phyloP scores from a whole-genome alignment of 2,329 filamentous ascomycete genomes.

The Beauveria medogensis region DNA sequence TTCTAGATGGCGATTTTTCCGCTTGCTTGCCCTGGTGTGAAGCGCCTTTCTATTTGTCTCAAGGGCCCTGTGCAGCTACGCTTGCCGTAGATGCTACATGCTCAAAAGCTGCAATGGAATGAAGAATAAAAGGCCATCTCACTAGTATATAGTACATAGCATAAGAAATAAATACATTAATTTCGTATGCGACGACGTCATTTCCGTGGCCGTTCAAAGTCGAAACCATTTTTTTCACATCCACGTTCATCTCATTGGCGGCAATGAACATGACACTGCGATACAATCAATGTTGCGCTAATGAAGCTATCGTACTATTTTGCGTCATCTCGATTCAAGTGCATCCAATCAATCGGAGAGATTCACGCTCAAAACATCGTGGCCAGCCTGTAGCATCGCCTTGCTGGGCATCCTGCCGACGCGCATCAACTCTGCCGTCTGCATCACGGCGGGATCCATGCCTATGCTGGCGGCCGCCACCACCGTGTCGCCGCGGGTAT shows the following conservation, averaged over 20 bases:
- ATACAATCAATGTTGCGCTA: neutral
- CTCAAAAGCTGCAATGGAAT: neutral
- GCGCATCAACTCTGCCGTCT: slow-evolving; percentile 79
- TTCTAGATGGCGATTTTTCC: neutral
- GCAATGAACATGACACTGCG: no score
- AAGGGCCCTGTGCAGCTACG: slow-evolving; percentile 36
- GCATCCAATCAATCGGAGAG: slow-evolving; percentile 20
- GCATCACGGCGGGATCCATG: slow-evolving; percentile 76
- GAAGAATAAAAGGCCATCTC: neutral
- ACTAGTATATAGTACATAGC: neutral
- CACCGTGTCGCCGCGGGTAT: slow-evolving; percentile 75
- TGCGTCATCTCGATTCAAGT: neutral
- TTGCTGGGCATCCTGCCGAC: slow-evolving; percentile 75
- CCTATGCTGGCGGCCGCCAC: slow-evolving; percentile 90
- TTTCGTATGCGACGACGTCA: no score
- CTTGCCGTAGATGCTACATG: slow-evolving; percentile 22
- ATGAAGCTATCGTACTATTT: neutral
- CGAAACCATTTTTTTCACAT: neutral
- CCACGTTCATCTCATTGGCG: no score
- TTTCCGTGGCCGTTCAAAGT: neutral
- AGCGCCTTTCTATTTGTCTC: neutral
- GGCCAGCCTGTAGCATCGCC: slow-evolving; percentile 60
- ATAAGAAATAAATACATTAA: neutral
- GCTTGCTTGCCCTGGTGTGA: no score
- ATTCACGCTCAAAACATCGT: slow-evolving; percentile 40